Base-by-base conservation (phyloP, 345 rosid genomes). In the Bruguiera parviflora region DNA sequence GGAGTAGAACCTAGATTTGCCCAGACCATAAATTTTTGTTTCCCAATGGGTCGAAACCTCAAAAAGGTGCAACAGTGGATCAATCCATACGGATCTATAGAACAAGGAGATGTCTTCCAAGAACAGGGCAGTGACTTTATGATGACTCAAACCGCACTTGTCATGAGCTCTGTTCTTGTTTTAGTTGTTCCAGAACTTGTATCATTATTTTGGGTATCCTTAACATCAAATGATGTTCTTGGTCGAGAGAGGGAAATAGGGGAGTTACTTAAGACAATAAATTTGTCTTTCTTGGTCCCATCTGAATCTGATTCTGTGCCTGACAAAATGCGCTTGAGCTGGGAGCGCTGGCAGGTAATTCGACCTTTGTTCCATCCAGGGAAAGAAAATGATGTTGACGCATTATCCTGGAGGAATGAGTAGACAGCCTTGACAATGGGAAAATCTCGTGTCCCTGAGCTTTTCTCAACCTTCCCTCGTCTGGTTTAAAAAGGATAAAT, bases 321-420 rank as follows among this genome's bases (percentile, higher is more conserved):
- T 15, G 89, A 71, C 3, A 87, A 69, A 29, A 87, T 43, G 51
- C 83, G 84, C 87, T 89, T 95, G 58, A 95, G 93, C 60, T 88
- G 97, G 71, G 92, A 81, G 69, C 84, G 75, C 73, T 88, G 96
- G 81, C 96, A 89, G 77, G 87, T 85, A 73, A 95, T 86, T 70
- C 99, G 86, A 64, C 96, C 99, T 69, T 84, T 87, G 58, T 84
- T 95, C 99, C 99, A 88, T 56, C 82, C 79, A 5, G 96, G 81
- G 79, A 80, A 85, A 72, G 84, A 83, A 82, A 92, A 92, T 53
- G 87, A 80, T n/a, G 91, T 70, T 55, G 92, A 76, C 31, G 80
- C 81, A 46, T 86, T 78, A 51, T 89, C 90, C 79, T 89, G 89
- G 61, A 95, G 75, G 79, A 83, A 87, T 60, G 87, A 73, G 71